Conservation (phyloP, 805 yeast species). For the Cyberlindnera subsufficiens region DNA sequence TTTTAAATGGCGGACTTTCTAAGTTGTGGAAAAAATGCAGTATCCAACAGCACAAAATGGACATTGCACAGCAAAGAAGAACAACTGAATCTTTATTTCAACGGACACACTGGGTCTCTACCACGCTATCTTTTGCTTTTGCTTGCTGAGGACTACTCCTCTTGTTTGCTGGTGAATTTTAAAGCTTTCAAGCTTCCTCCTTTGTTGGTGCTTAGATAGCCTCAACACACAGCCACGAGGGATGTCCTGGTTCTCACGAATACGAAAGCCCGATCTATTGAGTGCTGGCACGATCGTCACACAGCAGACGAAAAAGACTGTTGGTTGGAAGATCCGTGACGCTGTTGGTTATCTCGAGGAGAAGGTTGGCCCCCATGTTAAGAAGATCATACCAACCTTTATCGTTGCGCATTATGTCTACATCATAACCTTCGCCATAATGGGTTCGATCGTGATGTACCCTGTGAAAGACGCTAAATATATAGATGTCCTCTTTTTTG, state of each 20-base stretch:
- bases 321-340: constrained; percentile 36
- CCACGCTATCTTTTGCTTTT: too few species aligned
- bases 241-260: not conserved
- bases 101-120: too few species aligned
- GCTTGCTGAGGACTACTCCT: too few species aligned
- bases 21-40: too few species aligned
- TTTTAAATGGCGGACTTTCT: too few species aligned
- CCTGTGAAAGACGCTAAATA: constrained; percentile 64
- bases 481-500: constrained; percentile 74
- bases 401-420: constrained; percentile 69
- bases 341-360: constrained; percentile 27
- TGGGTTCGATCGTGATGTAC: constrained; percentile 72
- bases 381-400: constrained; percentile 36
- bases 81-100: too few species aligned
- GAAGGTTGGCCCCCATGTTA: constrained; percentile 29
- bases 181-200: too few species aligned
- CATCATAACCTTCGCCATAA: constrained; percentile 49
- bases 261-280: not conserved
- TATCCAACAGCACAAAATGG: too few species aligned
- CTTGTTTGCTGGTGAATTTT: too few species aligned
- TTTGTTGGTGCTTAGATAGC: too few species aligned
- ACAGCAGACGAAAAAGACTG: constrained; percentile 25
- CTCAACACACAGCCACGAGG: not conserved
- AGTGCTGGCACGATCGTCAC: constrained; percentile 4
- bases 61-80: too few species aligned